Base-by-base conservation (phyloP, 176 grass and related monocot species). In the Cocos nucifera region DNA sequence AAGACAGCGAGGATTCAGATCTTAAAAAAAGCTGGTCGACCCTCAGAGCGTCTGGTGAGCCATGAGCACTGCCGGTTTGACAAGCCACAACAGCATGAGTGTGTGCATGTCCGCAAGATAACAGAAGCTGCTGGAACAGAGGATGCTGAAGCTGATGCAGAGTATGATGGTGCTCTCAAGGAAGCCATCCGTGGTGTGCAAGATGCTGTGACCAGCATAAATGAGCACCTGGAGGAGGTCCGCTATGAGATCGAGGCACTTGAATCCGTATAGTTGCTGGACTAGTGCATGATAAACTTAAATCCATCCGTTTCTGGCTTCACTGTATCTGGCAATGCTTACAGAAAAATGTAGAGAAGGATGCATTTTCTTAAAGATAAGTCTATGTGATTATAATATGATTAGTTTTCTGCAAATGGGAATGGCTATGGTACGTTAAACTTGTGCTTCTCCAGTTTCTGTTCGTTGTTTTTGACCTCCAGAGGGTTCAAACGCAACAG, bases 1-100 rank as follows among this genome's bases (percentile, higher is more conserved):
- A 30, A 90, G 93, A 91, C 84, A 49, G 81, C 72, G 0, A 80
- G 76, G 73, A 80, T 97, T 75, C 93, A 97, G 82, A 78, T 97
- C 12, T 54, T 91, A 15, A 97, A 97, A 56, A 91, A 91, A 66
- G 81, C 87, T 10, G 81, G 93, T 22, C 81, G 79, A 35, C 93
- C 81, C 26, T 97, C 87, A 2, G 87, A 91, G 56, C 69, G 93
- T 49, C 48, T 82, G 19, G 78, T 83, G 55, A 91, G 66, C 63
- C 87, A 97, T 30, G 80, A 69, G 17, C 61, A 69, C 56, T 97
- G 92, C 72, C 71, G 69, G 59, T 84, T 77, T 21, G 57, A 58
- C 57, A 78, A 53, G 29, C 35, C 64, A 78, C 62, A 75, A 1
- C 71, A 74, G 23, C 83, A 96, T 22, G 80, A 79, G n/a, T 96